phyloP scores from a whole-genome alignment of 352 stramenopile genomes.

The Phytopythium cucurbitacearum region DNA sequence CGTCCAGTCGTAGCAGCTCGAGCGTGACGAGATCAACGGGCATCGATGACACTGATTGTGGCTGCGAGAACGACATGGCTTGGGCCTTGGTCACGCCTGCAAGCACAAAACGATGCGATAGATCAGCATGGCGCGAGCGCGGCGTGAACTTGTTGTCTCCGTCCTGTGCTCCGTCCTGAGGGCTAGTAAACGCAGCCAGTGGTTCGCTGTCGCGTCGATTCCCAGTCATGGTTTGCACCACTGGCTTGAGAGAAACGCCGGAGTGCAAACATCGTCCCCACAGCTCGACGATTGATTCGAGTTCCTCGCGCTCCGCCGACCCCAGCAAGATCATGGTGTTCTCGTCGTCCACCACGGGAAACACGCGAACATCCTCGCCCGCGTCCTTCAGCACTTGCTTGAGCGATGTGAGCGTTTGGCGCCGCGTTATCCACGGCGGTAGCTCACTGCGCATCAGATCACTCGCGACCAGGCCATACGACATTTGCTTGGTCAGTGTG shows the following conservation, averaged over 20 bases:
- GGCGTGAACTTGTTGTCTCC: too few relatives aligned
- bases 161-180: too few relatives aligned
- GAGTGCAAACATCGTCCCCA: constrained; percentile 47
- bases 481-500: constrained; percentile 71
- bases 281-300: constrained; percentile 52
- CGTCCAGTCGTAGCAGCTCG: constrained; percentile 57
- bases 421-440: constrained; percentile 37
- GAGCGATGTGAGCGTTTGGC: constrained; percentile 51
- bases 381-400: constrained; percentile 35
- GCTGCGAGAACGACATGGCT: constrained; percentile 22
- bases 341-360: constrained; percentile 65
- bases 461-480: constrained; percentile 62
- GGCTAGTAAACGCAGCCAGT: too few relatives aligned
- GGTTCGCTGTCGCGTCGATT: too few relatives aligned
- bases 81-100: constrained; percentile 22
- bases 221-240: too few relatives aligned
- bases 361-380: constrained; percentile 23
- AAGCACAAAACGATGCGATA: background rate
- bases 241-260: background rate
- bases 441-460: constrained; percentile 65
- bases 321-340: constrained; percentile 63
- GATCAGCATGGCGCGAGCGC: too few relatives aligned
- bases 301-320: constrained; percentile 50
- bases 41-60: constrained; percentile 18
- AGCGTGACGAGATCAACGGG: constrained; percentile 56